Conservation (phyloP, 106 monocot genomes). For the Agapanthus africanus region DNA sequence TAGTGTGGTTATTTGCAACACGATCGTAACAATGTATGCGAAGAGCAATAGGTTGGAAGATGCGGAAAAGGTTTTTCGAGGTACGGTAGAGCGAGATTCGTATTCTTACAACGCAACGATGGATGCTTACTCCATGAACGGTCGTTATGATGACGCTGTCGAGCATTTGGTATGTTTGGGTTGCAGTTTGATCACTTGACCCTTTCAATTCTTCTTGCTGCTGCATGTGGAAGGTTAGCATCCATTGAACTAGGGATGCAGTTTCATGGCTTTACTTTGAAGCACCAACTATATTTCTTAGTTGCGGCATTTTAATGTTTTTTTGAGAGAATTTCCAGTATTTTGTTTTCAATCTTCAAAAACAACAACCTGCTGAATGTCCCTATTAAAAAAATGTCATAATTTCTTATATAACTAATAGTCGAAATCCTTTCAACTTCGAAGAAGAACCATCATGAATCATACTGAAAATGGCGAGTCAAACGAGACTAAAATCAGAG, state of each 20-base stretch:
- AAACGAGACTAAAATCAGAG: no score
- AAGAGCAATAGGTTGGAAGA: conserved; percentile 17
- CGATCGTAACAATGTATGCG: conserved; percentile 23
- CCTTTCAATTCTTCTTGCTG: conserved; percentile 24
- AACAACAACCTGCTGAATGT: no score
- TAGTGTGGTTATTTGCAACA: conserved; percentile 15
- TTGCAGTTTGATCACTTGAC: conserved; percentile 21
- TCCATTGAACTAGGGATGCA: conserved; percentile 25
- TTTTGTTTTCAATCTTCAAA: no score
- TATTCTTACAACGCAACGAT: conserved; percentile 35
- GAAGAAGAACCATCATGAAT: no score
- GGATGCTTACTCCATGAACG: conserved; percentile 28
- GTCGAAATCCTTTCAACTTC: no score
- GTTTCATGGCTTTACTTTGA: conserved; percentile 14
- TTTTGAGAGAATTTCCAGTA: no score
- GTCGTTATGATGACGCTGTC: conserved; percentile 16
- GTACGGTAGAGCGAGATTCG: conserved; percentile 14
- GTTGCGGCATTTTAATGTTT: no score
- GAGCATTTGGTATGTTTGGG: conserved; percentile 14
- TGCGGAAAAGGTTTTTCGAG: conserved; percentile 23
- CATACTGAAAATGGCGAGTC: no score
- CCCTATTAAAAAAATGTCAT: no score
- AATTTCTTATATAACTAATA: no score
- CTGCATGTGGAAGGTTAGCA: conserved; percentile 7
- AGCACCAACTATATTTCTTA: no score